A percentile compares a stretch with the other conserved stretches of the same genome.
These are phyloP conservation scores for Russula vinacea DNA, from an alignment of 768 basidiomycete species.

Conservation along the genomic window DNA sequence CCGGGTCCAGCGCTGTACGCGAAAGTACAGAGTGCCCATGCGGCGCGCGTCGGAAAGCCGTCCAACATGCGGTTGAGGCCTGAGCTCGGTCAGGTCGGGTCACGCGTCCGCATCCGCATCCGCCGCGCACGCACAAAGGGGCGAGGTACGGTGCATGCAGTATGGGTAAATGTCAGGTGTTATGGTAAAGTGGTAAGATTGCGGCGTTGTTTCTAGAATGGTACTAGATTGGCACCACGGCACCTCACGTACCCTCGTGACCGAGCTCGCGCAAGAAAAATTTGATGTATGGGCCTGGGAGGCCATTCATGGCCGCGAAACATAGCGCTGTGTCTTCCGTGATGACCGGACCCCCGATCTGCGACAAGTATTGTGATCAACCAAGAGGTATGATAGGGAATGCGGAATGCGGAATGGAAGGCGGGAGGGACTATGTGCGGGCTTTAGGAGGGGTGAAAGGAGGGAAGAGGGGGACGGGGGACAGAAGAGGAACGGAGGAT, in stretches of 20 bases:
- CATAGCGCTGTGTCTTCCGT: conserved; percentile 96
- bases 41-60: conserved; percentile 71
- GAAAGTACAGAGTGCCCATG: conserved; percentile 93
- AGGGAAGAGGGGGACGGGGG: not conserved
- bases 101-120: no score
- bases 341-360: conserved; percentile 56
- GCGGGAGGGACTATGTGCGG: not conserved
- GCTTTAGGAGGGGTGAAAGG: not conserved
- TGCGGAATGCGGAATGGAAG: not conserved
- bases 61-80: conserved; percentile 79
- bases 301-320: conserved; percentile 82
- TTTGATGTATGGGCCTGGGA: conserved; percentile 98
- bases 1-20: conserved; percentile 88
- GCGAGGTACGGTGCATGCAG: not conserved
- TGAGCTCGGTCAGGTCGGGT: conserved; percentile 33
- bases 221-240: not conserved
- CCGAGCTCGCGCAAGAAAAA: conserved; percentile 81
- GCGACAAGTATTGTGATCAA: not conserved
- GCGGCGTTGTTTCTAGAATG: not conserved
- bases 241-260: conserved; percentile 61
- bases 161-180: no score
- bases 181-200: no score
- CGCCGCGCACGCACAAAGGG: no score
- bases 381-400: no score
- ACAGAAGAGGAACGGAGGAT: not conserved